Percentiles rank a stretch among this genome's conserved stretches.
Evolutionary conservation across 352 stramenopile genomes (phyloP).

Genomic region (Phytophthora brassicae): DNA sequence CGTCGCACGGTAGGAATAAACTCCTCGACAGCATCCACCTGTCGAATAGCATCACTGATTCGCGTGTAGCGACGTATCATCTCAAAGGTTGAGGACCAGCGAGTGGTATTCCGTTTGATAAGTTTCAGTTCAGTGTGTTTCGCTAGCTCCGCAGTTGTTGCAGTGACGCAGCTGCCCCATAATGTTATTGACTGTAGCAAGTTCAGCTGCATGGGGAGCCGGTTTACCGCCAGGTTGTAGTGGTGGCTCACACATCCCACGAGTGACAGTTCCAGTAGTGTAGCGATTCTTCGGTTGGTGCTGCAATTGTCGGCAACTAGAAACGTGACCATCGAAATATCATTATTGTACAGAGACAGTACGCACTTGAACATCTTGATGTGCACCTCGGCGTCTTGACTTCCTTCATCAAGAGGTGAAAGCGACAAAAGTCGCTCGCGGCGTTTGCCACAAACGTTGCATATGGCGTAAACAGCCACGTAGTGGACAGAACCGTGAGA

Average conservation of each 20-base stretch:
- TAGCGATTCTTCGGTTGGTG: conserved; percentile 1
- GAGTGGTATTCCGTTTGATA: conserved; percentile 11
- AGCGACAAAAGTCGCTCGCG: conserved; percentile 8
- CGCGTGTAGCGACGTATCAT: conserved; percentile 1
- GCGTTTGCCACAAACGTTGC: background rate
- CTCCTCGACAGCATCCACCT: conserved; percentile 9
- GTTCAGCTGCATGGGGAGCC: background rate
- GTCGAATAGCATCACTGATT: conserved; percentile 2
- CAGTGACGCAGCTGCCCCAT: conserved; percentile 7
- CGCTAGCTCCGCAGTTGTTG: conserved; percentile 8
- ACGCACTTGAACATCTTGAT: conserved; percentile 13
- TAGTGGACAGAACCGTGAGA: background rate
- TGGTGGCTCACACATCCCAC: background rate
- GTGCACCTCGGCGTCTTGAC: conserved; percentile 6
- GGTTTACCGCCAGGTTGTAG: conserved; percentile 8
- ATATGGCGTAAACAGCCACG: background rate
- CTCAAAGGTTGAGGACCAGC: background rate
- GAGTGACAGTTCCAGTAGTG: background rate
- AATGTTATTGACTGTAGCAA: background rate
- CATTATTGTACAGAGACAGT: conserved; percentile 9
- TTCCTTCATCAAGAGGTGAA: conserved; percentile 1
- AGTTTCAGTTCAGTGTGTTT: conserved; percentile 7
- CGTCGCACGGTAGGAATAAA: background rate
- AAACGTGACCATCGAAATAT: conserved; percentile 3
- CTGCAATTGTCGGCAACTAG: conserved; percentile 5